Conservation (phyloP, 1,284 basidiomycete genomes). For the Fomitopsis pinicola region DNA sequence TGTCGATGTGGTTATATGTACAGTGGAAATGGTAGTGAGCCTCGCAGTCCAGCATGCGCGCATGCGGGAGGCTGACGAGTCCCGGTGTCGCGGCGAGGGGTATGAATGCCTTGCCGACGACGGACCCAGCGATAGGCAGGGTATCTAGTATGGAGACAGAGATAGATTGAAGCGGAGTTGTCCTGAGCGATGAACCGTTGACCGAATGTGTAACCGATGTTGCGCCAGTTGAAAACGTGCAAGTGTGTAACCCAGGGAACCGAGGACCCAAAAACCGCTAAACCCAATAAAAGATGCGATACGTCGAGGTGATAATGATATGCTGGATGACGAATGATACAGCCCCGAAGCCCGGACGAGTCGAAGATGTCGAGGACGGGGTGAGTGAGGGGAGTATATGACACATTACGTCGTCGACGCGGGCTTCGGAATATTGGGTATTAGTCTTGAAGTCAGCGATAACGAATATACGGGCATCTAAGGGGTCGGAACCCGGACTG, state of each 20-base stretch:
- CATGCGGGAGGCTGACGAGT: slow-evolving; percentile 8
- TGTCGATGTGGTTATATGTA: slow-evolving; percentile 17
- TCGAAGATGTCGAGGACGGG: slow-evolving; percentile 7
- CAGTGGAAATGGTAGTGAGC: slow-evolving; percentile 15
- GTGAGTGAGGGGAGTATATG: slow-evolving; percentile 14
- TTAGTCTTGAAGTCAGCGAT: slow-evolving; percentile 19
- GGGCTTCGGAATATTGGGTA: slow-evolving; percentile 19
- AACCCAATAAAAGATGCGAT: slow-evolving; percentile 13
- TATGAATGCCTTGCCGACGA: slow-evolving; percentile 42
- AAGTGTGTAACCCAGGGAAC: slow-evolving; percentile 28
- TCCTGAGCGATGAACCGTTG: slow-evolving; percentile 36
- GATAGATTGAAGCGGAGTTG: slow-evolving; percentile 24
- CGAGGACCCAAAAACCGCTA: slow-evolving; percentile 26
- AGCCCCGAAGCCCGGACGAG: slow-evolving; percentile 13
- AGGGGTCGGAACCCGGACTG: slow-evolving; percentile 30
- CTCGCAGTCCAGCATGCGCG: slow-evolving; percentile 11
- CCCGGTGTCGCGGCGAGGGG: slow-evolving; percentile 28
- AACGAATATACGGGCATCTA: slow-evolving; percentile 25
- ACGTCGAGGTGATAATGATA: slow-evolving; percentile 46
- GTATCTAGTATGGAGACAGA: slow-evolving; percentile 23
- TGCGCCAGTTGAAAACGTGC: slow-evolving; percentile 22
- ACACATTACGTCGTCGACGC: slow-evolving; percentile 28
- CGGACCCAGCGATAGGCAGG: slow-evolving; percentile 28
- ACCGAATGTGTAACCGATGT: slow-evolving; percentile 13
- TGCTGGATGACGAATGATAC: slow-evolving; percentile 23